These are phyloP conservation scores for Anthracocystis walkeri DNA, from an alignment of 1,284 basidiomycete species.

Conservation along the genomic window DNA sequence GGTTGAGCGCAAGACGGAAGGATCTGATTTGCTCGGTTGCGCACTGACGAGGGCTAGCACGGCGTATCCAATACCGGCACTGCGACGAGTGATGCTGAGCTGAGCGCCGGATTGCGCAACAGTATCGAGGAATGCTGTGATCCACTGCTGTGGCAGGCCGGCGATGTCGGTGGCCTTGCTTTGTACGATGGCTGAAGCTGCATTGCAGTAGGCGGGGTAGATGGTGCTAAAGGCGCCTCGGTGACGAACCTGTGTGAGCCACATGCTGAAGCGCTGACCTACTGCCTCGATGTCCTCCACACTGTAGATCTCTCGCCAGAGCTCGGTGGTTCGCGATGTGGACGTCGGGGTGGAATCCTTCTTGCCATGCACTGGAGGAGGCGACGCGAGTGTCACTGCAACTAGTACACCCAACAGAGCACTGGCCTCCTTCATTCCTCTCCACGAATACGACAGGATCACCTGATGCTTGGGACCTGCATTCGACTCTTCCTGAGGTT, in stretches of 20 bases:
- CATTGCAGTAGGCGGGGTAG: constrained; percentile 66
- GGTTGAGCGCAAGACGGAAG: constrained; percentile 34
- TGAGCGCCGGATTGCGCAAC: constrained; percentile 48
- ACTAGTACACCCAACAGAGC: constrained; percentile 66
- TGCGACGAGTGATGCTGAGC: constrained; percentile 69
- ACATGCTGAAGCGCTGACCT: constrained; percentile 65
- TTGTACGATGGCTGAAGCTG: constrained; percentile 57
- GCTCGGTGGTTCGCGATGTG: too few species aligned
- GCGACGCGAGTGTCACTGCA: constrained; percentile 46
- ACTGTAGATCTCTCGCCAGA: constrained; percentile 38
- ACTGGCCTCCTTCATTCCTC: constrained; percentile 70
- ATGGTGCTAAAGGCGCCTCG: constrained; percentile 70
- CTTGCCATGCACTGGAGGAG: constrained; percentile 10
- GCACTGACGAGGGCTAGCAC: constrained; percentile 68
- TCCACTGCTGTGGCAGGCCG: constrained; percentile 63
- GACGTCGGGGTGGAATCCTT: too few species aligned
- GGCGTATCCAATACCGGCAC: constrained; percentile 69
- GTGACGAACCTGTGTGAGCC: constrained; percentile 69
- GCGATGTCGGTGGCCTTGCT: constrained; percentile 52
- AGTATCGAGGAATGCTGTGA: constrained; percentile 54
- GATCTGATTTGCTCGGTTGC: constrained; percentile 39
- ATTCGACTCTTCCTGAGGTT: constrained; percentile 43
- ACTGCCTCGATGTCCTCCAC: constrained; percentile 49
- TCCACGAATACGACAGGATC: constrained; percentile 69
- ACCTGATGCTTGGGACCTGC: constrained; percentile 66